Conservation (phyloP, 768 basidiomycete species). For the Royoungia palumana region DNA sequence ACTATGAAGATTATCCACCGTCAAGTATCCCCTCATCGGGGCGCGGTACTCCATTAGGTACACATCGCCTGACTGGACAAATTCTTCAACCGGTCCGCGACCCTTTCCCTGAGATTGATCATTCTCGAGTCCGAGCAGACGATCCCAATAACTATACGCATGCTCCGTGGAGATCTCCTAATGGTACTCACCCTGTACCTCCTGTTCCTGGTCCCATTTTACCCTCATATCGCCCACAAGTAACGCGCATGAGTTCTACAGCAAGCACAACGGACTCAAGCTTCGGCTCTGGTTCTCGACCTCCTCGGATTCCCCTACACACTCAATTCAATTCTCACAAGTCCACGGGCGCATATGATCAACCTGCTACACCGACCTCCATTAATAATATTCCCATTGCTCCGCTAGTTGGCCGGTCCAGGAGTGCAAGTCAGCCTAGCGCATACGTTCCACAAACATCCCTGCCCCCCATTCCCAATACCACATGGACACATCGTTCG, state of each 20-base stretch:
- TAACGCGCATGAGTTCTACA: conserved; percentile 47
- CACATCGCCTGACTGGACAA: conserved; percentile 55
- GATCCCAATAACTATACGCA: conserved; percentile 61
- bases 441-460: conserved; percentile 56
- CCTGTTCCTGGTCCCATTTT: conserved; percentile 13
- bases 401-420: conserved; percentile 51
- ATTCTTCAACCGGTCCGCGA: conserved; percentile 60
- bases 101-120: conserved; percentile 42
- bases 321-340: conserved; percentile 71
- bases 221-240: conserved; percentile 39
- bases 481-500: conserved; percentile 47
- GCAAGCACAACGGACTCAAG: conserved; percentile 41
- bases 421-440: conserved; percentile 78
- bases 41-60: conserved; percentile 68
- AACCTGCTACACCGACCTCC: conserved; percentile 37
- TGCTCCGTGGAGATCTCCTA: conserved; percentile 58
- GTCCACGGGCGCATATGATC: conserved; percentile 53
- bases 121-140: conserved; percentile 68
- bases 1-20: conserved; percentile 72
- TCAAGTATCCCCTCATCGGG: conserved; percentile 51
- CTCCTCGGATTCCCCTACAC: conserved; percentile 45
- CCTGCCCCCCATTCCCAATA: conserved; percentile 52
- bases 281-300: conserved; percentile 38
- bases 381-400: conserved; percentile 15
- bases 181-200: conserved; percentile 39